Conservation (phyloP, 2,329 filamentous ascomycete species). For the Epichloe scottii region DNA sequence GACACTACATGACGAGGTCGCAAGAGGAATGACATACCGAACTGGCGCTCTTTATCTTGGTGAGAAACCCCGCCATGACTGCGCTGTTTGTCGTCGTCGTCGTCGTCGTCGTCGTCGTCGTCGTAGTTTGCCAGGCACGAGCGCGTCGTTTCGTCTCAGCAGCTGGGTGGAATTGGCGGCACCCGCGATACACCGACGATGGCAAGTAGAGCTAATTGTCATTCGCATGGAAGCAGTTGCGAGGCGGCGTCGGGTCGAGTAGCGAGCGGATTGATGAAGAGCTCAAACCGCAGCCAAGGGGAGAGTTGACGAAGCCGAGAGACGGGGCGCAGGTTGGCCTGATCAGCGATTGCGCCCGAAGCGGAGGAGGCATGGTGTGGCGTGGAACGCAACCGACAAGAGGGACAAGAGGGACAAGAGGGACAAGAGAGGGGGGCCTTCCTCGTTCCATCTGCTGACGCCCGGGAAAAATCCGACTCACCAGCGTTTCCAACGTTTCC, state of each 20-base stretch:
- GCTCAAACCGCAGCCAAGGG: background rate
- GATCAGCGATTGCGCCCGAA: slow-evolving; percentile 1
- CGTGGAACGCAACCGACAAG: background rate
- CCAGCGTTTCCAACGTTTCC: background rate
- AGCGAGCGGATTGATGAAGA: background rate
- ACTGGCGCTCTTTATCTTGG: slow-evolving; percentile 43
- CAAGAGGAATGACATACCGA: slow-evolving; percentile 31
- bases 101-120: background rate
- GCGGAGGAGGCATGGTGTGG: slow-evolving; percentile 1
- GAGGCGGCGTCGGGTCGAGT: background rate
- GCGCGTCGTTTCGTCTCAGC: slow-evolving; percentile 2
- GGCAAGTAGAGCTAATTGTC: slow-evolving; percentile 10
- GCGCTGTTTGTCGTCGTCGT: slow-evolving; percentile 2
- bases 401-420: background rate
- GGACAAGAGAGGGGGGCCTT: background rate
- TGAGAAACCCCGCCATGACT: slow-evolving; percentile 45
- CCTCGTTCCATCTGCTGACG: background rate
- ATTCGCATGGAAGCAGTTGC: slow-evolving; percentile 1
- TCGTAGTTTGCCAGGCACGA: background rate
- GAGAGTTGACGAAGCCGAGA: background rate
- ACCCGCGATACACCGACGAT: slow-evolving; percentile 19
- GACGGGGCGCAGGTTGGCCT: slow-evolving; percentile 3
- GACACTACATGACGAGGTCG: background rate
- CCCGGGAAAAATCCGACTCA: background rate
- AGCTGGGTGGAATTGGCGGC: slow-evolving; percentile 17